Base-by-base conservation (phyloP, 768 basidiomycete genomes). In the Tremella mesenterica region DNA sequence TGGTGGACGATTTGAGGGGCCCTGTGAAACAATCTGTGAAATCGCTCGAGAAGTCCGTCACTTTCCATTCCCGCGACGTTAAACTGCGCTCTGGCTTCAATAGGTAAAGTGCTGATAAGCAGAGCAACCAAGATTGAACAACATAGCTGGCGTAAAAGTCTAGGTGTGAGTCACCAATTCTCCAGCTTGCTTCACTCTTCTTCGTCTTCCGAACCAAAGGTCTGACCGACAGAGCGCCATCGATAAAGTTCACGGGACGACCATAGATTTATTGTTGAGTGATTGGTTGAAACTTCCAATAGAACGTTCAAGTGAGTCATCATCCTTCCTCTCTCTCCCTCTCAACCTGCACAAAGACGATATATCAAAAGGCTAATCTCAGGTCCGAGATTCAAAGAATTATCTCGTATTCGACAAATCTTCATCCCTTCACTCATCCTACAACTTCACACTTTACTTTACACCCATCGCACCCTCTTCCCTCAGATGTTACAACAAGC, bases 401-500 rank as follows among this genome's bases (percentile, higher is more conserved):
- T 93, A 43, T 74, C 80, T 12, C 81, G 85, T n/a, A 85, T 93
- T 48, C 82, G 91, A 36, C 84, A 90, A 63, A 82, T 92, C 27
- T 92, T 85, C 72, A 77, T 95, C 23, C 93, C 91, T 0, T 90
- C 95, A 69, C 78, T 96, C 20, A 81, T 96, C 61, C 78, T 96
- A 58, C 82, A 88, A 20, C 75, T 97, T 1, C 91, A 96, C 65
- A 77, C 80, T 39, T 75, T 85, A 46, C 75, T 97, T 10, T 79
- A 81, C 54, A 74, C 77, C 29, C 88, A 89, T 4, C 76, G 83
- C 7, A 71, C 76, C 9, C 74, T 81, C 20, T 77, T 89, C 36
- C 82, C 84, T 4, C 27, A 50, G 85, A 88, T 71, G 75, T 29
- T 93, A 26, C 83, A 85, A 60, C 79, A 80, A 8, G 83, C 85